Evolutionary conservation across 176 grass and related monocot species (phyloP).

Genomic region (Musa itinerans): DNA sequence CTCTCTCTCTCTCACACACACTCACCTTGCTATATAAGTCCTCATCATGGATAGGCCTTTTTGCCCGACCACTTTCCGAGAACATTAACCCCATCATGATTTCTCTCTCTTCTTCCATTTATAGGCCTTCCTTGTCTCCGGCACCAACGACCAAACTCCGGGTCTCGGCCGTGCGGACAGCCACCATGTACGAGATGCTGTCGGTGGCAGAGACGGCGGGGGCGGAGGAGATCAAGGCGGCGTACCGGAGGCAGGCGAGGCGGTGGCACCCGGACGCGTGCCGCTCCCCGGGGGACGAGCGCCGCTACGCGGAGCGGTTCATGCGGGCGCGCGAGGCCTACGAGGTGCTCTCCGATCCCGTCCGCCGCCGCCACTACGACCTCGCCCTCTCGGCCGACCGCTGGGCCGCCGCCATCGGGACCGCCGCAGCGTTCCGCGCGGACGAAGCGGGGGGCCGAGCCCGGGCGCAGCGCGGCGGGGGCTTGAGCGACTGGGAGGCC

Average conservation of each 20-base stretch:
- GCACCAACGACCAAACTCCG: too few relatives aligned
- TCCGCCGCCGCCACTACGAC: constrained; percentile 54
- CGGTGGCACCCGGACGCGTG: constrained; percentile 64
- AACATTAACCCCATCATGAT: too few relatives aligned
- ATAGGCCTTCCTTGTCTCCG: too few relatives aligned
- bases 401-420: constrained; percentile 2
- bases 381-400: constrained; percentile 39
- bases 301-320: constrained; percentile 43
- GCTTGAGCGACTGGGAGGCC: constrained; percentile 40
- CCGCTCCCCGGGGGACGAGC: too few relatives aligned
- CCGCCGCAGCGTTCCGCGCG: not conserved
- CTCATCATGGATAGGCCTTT: too few relatives aligned
- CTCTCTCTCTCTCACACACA: too few relatives aligned
- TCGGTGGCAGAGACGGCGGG: constrained; percentile 36
- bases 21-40: too few relatives aligned
- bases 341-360: constrained; percentile 75
- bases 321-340: constrained; percentile 65
- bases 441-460: too few relatives aligned
- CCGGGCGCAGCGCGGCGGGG: not conserved
- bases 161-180: not conserved
- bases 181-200: constrained; percentile 56
- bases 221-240: constrained; percentile 66
- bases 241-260: constrained; percentile 48
- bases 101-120: too few relatives aligned
- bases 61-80: too few relatives aligned